Percentiles rank a stretch among this genome's conserved stretches.
Evolutionary conservation across 441 rosid species (phyloP).

Genomic region (Manihot esculenta): DNA sequence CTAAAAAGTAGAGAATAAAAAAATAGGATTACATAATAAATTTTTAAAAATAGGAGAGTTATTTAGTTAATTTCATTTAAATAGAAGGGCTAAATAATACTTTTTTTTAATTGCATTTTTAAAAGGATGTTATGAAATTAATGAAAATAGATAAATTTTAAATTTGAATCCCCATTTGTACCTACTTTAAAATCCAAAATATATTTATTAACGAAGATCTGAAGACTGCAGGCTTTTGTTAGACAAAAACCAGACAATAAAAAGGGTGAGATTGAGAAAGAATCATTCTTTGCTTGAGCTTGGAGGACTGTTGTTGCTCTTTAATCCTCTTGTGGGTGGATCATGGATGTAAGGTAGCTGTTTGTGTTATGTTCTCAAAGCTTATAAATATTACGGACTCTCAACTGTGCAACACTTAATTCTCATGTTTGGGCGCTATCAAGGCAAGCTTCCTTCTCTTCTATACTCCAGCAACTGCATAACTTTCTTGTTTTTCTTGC

Average conservation of each 20-base stretch:
- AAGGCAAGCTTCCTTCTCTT: neutral
- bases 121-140: too few species aligned
- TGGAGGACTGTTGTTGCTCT: slow-evolving; percentile 28
- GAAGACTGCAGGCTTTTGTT: neutral
- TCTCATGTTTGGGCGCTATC: slow-evolving; percentile 3
- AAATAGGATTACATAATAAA: too few species aligned
- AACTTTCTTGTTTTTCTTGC: too few species aligned
- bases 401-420: slow-evolving; percentile 7
- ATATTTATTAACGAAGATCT: too few species aligned
- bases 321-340: slow-evolving; percentile 10
- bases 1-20: too few species aligned
- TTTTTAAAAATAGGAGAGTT: too few species aligned
- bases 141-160: too few species aligned
- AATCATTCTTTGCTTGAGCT: slow-evolving; percentile 49
- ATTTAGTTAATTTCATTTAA: too few species aligned
- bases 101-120: too few species aligned
- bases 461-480: neutral
- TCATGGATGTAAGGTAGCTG: neutral
- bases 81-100: too few species aligned
- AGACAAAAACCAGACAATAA: neutral
- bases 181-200: too few species aligned
- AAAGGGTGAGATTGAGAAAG: neutral
- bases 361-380: neutral
- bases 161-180: too few species aligned
- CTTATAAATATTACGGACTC: neutral